Evolutionary conservation across 306 rosid species (phyloP), one percentile per base, ranked within the genome.

Genomic region (Pyrus bretschneideri): DNA sequence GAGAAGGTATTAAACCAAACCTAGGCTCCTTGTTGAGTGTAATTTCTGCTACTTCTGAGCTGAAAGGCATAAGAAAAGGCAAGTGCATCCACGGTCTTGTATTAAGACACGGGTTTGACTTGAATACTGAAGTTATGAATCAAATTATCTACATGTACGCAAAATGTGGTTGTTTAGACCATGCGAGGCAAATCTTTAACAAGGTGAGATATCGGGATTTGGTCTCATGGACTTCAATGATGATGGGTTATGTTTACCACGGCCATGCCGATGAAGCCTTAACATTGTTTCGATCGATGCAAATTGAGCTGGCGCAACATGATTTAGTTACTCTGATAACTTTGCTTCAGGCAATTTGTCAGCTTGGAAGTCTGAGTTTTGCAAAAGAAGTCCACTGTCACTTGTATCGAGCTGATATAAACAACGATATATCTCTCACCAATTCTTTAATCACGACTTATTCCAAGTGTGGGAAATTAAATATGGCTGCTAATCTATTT

Each of bases 181-280:
- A 67, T 70, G 87, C 88, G 9, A 76, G 74, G 81, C 27, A 67
- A 69, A 52, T 85, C 67, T 87, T 87, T 52, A 30, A 65, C 78
- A 75, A 76, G 68, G 67, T 75, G 17, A 69, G 69, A 70, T 40
- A 23, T 59, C 80, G 71, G 76, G 91, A 87, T 75, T 42, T 82
- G 82, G 80, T 87, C 45, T 85, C 91, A 73, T 85, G 91, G 88
- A 87, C 91, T 69, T 75, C 87, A n/a, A 80, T 85, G 88, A 85
- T 87, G 78, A 85, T 9, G 63, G 78, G 87, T 75, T 78, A 82
- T 76, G 79, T 82, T 75, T 14, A 33, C 55, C 44, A 80, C 19
- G 84, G 85, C 65, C 79, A 78, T 38, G 74, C 71, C 19, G 68
- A 65, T 60, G 87, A 87, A 85, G 87, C 88, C 57, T 70, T 85